A percentile compares a stretch with the other conserved stretches of the same genome.
Evolutionary conservation across 2,329 filamentous ascomycete genomes (phyloP).

Genomic region (Phaeosphaeriaceae sp.): DNA sequence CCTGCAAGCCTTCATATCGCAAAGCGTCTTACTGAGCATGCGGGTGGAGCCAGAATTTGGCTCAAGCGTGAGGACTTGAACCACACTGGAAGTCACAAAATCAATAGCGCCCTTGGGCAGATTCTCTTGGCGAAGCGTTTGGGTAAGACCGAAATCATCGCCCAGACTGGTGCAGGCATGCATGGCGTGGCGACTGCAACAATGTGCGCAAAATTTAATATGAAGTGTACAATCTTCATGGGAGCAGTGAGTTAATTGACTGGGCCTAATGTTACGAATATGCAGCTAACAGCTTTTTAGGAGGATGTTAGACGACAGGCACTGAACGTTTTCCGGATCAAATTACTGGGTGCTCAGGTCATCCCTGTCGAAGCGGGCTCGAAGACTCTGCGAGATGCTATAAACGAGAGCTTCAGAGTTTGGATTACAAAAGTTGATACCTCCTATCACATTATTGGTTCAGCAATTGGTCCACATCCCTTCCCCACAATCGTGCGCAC

Average conservation of each 20-base stretch:
- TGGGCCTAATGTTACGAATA: too few relatives aligned
- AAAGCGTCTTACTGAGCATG: conserved; percentile 83
- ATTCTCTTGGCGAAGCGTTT: conserved; percentile 83
- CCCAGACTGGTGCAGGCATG: conserved; percentile 97
- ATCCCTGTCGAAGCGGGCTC: conserved; percentile 91
- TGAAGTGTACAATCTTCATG: conserved; percentile 99
- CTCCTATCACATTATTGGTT: conserved; percentile 98
- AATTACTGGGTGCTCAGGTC: conserved; percentile 89
- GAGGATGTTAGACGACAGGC: conserved; percentile 97
- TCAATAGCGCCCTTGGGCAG: conserved; percentile 97
- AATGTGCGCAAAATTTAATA: conserved; percentile 95
- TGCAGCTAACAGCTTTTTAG: too few relatives aligned
- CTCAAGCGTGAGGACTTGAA: conserved; percentile 97
- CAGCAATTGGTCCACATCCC: conserved; percentile 94
- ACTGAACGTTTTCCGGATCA: conserved; percentile 98
- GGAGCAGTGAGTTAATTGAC: conserved; percentile 61
- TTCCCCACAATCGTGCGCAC: conserved; percentile 98
- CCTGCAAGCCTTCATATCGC: conserved; percentile 91
- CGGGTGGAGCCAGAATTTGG: conserved; percentile 95
- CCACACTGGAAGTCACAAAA: conserved; percentile 98
- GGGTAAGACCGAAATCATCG: conserved; percentile 96
- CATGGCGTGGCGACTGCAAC: conserved; percentile 98
- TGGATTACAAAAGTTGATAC: conserved; percentile 94
- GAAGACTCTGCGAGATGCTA: conserved; percentile 67
- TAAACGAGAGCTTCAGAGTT: conserved; percentile 92